Evolutionary conservation across 352 stramenopile species (phyloP).

Genomic region (Globisporangium ultimum): DNA sequence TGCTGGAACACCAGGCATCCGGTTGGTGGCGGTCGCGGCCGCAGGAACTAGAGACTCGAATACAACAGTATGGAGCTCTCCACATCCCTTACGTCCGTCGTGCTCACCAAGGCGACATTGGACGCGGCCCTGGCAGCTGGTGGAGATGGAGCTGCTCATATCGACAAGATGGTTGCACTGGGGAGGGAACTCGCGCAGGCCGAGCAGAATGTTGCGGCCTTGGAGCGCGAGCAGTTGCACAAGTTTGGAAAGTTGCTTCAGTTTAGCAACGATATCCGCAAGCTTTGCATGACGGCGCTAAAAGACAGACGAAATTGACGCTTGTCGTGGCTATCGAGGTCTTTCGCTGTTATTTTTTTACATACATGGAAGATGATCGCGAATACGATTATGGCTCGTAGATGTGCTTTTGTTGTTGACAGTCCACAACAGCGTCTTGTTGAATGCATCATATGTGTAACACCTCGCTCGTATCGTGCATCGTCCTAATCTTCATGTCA

Average conservation of each 20-base stretch:
- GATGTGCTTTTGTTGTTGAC: too few relatives aligned
- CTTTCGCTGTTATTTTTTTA: too few relatives aligned
- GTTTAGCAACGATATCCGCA: constrained; percentile 22
- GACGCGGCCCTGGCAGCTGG: too few relatives aligned
- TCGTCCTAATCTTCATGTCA: neutral
- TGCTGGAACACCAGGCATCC: too few relatives aligned
- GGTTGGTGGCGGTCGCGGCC: neutral
- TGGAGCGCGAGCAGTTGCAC: constrained; percentile 19
- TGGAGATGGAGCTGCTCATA: neutral
- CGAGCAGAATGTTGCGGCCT: constrained; percentile 14
- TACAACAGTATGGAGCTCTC: neutral
- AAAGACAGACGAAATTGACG: too few relatives aligned
- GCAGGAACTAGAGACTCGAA: neutral
- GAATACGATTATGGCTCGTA: too few relatives aligned
- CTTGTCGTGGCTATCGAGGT: too few relatives aligned
- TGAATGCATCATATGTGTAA: too few relatives aligned
- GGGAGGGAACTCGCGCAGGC: constrained; percentile 19
- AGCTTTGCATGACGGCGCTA: constrained; percentile 5
- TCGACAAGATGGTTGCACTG: constrained; percentile 14
- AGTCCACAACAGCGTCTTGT: too few relatives aligned
- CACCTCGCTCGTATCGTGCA: constrained; percentile 1
- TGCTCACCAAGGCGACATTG: neutral
- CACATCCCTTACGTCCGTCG: constrained; percentile 41
- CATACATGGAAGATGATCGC: too few relatives aligned
- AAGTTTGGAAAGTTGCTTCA: constrained; percentile 25